These are phyloP conservation scores for Acanthamoeba royreba DNA, from an alignment of 208 protist genomes.

Conservation along the genomic window DNA sequence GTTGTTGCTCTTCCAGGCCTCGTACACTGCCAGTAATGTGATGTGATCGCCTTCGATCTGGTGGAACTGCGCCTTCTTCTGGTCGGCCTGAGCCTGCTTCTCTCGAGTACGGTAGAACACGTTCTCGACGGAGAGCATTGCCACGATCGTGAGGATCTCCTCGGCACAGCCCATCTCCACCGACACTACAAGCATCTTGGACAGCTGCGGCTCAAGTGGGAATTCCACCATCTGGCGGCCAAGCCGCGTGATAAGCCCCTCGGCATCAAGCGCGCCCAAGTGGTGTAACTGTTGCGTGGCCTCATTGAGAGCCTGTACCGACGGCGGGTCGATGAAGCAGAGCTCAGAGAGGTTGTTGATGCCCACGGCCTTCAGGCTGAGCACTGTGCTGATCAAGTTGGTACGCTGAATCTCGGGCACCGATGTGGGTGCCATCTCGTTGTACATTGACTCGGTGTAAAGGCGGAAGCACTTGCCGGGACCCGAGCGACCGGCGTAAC, in stretches of 20 bases:
- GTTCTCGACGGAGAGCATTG: conserved; percentile 88
- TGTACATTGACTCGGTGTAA: conserved; percentile 92
- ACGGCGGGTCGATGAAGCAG: conserved; percentile 96
- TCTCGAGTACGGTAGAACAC: conserved; percentile 82
- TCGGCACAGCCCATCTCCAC: conserved; percentile 90
- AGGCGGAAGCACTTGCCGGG: conserved; percentile 95
- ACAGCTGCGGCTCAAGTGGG: conserved; percentile 94
- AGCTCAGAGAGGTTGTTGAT: conserved; percentile 96
- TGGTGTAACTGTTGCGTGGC: conserved; percentile 93
- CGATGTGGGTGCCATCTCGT: conserved; percentile 89
- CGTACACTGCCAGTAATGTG: conserved; percentile 92
- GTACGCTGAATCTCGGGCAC: conserved; percentile 96
- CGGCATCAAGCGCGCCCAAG: conserved; percentile 94
- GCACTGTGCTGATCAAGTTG: conserved; percentile 93
- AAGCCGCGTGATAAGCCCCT: conserved; percentile 91
- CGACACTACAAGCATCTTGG: conserved; percentile 92
- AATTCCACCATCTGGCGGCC: conserved; percentile 95
- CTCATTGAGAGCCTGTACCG: conserved; percentile 83
- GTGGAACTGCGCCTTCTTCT: conserved; percentile 93
- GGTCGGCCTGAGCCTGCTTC: conserved; percentile 90
- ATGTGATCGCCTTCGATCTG: conserved; percentile 95
- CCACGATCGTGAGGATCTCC: conserved; percentile 92
- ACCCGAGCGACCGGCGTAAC: conserved; percentile 86
- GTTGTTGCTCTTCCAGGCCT: conserved; percentile 81
- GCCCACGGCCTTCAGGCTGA: conserved; percentile 96